Evolutionary conservation across 345 rosid genomes (phyloP), one percentile per base, ranked within the genome.

Genomic region (Limnanthes douglasii): DNA sequence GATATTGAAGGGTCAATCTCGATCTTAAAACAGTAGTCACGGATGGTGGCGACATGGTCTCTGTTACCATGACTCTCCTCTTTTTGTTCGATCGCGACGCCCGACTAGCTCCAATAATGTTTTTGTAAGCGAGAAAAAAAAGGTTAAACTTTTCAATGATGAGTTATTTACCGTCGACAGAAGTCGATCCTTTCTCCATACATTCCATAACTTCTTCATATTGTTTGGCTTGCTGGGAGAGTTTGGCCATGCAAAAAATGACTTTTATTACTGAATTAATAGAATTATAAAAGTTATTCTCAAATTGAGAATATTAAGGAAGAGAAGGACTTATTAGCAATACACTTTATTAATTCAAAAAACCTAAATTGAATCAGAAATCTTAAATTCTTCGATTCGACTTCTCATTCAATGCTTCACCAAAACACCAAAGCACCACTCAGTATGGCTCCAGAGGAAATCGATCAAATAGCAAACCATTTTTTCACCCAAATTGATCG

Each of bases 161-260:
- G 54, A 86, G 86, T 48, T 78, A 94, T 39, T 75, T 86, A 15
- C 57, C 50, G 8, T 72, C 79, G 0, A 46, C 68, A 31, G 82
- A 26, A 45, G 82, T 61, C 17, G 93, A 64, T 30, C 81, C 93
- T 35, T 78, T 82, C 54, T 86, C 93, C 94, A 81, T 86, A 62
- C 64, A 86, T 63, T 81, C 93, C 3, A 86, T 94, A 94, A 86
- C 81, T 48, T 86, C 97, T 62, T 86, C 93, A 57, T 86, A 81
- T 11, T 92, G 77, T 68, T 88, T 93, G 9, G 95, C 97, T 53
- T 83, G 95, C 72, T 88, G 90, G 7, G 97, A 90, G 12, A 88
- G 93, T 67, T 88, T 88, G 3, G 95, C 90, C 97, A 88, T 76
- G 86, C 79, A 88, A n/a, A n/a, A n/a, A n/a, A n/a, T n/a, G n/a